These are phyloP conservation scores for Alternaria panax DNA, from an alignment of 2,329 filamentous ascomycete genomes.

Conservation along the genomic window DNA sequence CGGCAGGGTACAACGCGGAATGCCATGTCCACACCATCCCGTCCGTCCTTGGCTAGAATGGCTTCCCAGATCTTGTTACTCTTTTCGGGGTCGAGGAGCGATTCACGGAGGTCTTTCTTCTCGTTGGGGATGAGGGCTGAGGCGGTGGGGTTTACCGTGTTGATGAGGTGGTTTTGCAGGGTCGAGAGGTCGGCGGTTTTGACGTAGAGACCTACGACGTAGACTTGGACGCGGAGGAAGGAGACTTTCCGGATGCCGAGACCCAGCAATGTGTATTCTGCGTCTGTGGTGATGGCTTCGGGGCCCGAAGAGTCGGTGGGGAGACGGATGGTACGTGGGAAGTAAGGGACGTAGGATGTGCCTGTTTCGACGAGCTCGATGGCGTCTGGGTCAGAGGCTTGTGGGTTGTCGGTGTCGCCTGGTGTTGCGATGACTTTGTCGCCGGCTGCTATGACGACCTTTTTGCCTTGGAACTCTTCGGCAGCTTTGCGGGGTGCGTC, in stretches of 20 bases:
- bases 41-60: conserved; percentile 66
- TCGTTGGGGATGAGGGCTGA: conserved; percentile 85
- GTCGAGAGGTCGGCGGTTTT: conserved; percentile 80
- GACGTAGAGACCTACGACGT: conserved; percentile 92
- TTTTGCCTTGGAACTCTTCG: conserved; percentile 60
- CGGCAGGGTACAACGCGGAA: conserved; percentile 89
- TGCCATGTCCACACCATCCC: conserved; percentile 69
- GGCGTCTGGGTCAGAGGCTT: conserved; percentile 58
- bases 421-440: conserved; percentile 63
- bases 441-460: conserved; percentile 67
- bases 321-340: conserved; percentile 75
- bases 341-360: conserved; percentile 78
- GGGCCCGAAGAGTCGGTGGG: conserved; percentile 53
- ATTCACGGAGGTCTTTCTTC: conserved; percentile 73
- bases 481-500: conserved; percentile 41
- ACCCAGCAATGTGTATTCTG: conserved; percentile 87
- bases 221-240: conserved; percentile 89
- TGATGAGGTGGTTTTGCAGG: conserved; percentile 80
- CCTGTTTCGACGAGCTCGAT: conserved; percentile 81
- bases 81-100: conserved; percentile 72
- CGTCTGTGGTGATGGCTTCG: conserved; percentile 35
- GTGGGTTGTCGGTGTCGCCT: conserved; percentile 37
- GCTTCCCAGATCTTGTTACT: conserved; percentile 78
- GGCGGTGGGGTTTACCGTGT: conserved; percentile 76
- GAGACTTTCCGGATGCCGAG: conserved; percentile 88